A percentile compares a stretch with the other conserved stretches of the same genome.
Evolutionary conservation across 2,329 filamentous ascomycete genomes (phyloP).

Genomic region (Aspergillus novofumigatus): DNA sequence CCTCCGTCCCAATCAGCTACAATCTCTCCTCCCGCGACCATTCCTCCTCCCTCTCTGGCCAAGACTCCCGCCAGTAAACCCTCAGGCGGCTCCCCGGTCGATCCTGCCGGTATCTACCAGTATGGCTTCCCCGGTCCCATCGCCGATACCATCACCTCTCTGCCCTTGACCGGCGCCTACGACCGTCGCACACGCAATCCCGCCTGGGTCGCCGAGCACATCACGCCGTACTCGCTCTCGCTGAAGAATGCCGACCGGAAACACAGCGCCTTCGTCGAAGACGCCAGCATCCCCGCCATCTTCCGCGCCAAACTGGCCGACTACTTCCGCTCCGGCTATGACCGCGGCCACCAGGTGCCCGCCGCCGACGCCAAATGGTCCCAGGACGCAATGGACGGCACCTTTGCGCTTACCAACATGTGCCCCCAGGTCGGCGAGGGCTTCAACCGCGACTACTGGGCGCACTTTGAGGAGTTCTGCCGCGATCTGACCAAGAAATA

Average conservation of each 20-base stretch:
- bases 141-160: conserved; percentile 71
- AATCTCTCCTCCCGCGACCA: conserved; percentile 27
- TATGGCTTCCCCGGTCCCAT: conserved; percentile 92
- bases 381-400: conserved; percentile 90
- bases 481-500: conserved; percentile 74
- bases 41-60: conserved; percentile 25
- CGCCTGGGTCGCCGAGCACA: conserved; percentile 93
- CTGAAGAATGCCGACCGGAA: conserved; percentile 75
- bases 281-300: conserved; percentile 70
- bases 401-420: conserved; percentile 93
- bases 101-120: conserved; percentile 72
- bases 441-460: conserved; percentile 99
- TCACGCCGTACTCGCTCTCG: conserved; percentile 79
- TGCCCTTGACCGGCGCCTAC: conserved; percentile 78
- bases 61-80: conserved; percentile 16
- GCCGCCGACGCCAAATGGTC: conserved; percentile 96
- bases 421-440: conserved; percentile 96
- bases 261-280: conserved; percentile 78
- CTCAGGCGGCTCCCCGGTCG: conserved; percentile 50
- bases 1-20: conserved; percentile 34
- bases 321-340: conserved; percentile 92
- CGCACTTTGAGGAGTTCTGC: conserved; percentile 97
- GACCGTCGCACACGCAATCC: conserved; percentile 90
- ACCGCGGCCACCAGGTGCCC: conserved; percentile 94
- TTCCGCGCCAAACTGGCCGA: conserved; percentile 90